Evolutionary conservation across 148 eudicot species (phyloP), one percentile per base, ranked within the genome.

Genomic region (Polygonum maritimum): DNA sequence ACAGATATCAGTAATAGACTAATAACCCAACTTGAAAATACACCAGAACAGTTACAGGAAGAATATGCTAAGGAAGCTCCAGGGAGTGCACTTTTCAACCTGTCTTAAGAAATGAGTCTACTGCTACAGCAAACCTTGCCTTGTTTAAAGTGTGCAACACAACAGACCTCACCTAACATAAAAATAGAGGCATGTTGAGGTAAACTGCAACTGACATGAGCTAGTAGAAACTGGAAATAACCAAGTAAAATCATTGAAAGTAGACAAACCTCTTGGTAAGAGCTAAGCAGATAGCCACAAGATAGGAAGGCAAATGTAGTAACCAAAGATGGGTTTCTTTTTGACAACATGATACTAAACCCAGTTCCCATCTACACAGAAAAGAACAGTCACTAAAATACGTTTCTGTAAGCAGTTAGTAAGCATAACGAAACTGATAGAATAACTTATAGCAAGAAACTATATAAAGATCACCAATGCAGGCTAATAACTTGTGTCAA

Each of bases 331-430:
- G 99, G 97, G 80, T 87, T 91, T 77, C 86, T 84, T 84, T 86
- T 90, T 8, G 99, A 80, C n/a, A 92, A 78, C 90, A 95, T 84
- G 80, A 95, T 90, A 83, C 99, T 89, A 48, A 95, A 83, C 33
- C 99, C 97, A 81, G 99, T 95, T 77, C 99, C 99, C 79, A 95
- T 86, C 99, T 95, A 82, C 83, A 87, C 26, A 80, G 78, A 63
- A 67, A 82, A 58, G 26, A 60, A 60, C 35, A 55, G 19, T 63
- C 70, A 33, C 70, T 36, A 44, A 67, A 7, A n/a, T 38, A 67
- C 15, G 71, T 67, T 33, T 33, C 71, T 36, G 3, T 36, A 38
- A 67, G 41, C 45, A 14, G 5, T 35, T 63, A 65, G 0, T 65
- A 65, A 33, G 38, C 44, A 36, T 14, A 67, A 0, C 38, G 71